These are phyloP conservation scores for Neospermospora avenae DNA, from an alignment of 2,329 filamentous ascomycete species.

Conservation along the genomic window DNA sequence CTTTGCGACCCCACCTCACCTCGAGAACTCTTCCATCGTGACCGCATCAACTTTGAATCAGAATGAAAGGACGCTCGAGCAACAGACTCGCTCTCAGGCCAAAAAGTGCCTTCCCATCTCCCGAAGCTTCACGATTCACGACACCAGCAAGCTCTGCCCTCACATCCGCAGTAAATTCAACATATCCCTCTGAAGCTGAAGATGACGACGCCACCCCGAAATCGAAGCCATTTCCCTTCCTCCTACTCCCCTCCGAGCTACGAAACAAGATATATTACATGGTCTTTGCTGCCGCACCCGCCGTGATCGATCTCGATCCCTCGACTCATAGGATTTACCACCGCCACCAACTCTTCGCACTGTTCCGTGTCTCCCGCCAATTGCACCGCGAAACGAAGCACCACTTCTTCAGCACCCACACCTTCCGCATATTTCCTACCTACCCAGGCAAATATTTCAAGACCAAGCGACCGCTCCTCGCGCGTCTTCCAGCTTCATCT, in stretches of 20 bases:
- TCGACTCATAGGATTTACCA: constrained; percentile 61
- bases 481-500: constrained; percentile 60
- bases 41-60: background rate
- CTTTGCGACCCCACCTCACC: background rate
- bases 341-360: constrained; percentile 48
- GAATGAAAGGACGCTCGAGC: constrained; percentile 8
- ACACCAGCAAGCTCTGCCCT: constrained; percentile 13
- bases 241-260: constrained; percentile 66
- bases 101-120: background rate
- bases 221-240: constrained; percentile 55
- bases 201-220: constrained; percentile 13
- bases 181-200: constrained; percentile 31
- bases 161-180: constrained; percentile 18
- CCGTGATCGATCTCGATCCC: constrained; percentile 63
- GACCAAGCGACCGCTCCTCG: constrained; percentile 67
- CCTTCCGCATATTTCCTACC: constrained; percentile 65
- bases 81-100: constrained; percentile 6
- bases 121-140: background rate
- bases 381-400: constrained; percentile 62
- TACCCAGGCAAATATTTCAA: constrained; percentile 65
- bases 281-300: constrained; percentile 52
- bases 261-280: constrained; percentile 66
- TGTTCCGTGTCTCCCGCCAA: constrained; percentile 59
- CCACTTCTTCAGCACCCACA: constrained; percentile 61
- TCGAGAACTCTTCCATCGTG: background rate